phyloP scores from a whole-genome alignment of 2,329 filamentous ascomycete genomes.

The Clarireedia homoeocarpa region DNA sequence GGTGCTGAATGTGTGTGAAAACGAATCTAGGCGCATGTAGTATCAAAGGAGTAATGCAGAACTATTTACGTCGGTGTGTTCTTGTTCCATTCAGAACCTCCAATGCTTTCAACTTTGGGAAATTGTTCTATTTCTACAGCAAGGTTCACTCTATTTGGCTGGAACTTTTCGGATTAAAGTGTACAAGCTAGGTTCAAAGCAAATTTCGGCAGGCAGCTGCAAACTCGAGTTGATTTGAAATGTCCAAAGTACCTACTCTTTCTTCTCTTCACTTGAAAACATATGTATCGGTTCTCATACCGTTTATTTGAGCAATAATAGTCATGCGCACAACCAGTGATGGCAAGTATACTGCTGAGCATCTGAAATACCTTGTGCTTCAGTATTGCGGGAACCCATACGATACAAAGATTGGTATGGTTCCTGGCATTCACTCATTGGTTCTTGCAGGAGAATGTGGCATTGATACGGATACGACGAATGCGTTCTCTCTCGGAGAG shows the following conservation, averaged over 20 bases:
- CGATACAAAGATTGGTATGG: neutral
- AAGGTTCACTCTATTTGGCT: too few species aligned
- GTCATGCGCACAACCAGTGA: neutral
- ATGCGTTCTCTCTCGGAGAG: neutral
- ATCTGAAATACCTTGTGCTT: neutral
- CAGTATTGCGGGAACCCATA: neutral
- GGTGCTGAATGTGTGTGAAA: slow-evolving; percentile 9
- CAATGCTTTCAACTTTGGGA: too few species aligned
- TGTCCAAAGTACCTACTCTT: too few species aligned
- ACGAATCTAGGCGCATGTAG: slow-evolving; percentile 20
- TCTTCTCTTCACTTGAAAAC: too few species aligned
- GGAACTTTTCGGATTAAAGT: too few species aligned
- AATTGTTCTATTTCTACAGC: too few species aligned
- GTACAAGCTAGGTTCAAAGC: too few species aligned
- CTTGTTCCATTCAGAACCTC: neutral
- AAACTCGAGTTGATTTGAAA: too few species aligned
- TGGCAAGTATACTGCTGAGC: neutral
- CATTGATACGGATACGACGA: neutral
- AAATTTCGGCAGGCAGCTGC: too few species aligned
- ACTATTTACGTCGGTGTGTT: slow-evolving; percentile 1
- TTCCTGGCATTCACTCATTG: neutral
- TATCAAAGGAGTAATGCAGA: slow-evolving; percentile 19
- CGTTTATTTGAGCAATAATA: too few species aligned
- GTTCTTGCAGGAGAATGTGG: neutral
- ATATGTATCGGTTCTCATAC: too few species aligned